These are phyloP conservation scores for Straminergon stramineum DNA, from an alignment of 225 moss, liverwort and hornwort species.

Conservation along the genomic window DNA sequence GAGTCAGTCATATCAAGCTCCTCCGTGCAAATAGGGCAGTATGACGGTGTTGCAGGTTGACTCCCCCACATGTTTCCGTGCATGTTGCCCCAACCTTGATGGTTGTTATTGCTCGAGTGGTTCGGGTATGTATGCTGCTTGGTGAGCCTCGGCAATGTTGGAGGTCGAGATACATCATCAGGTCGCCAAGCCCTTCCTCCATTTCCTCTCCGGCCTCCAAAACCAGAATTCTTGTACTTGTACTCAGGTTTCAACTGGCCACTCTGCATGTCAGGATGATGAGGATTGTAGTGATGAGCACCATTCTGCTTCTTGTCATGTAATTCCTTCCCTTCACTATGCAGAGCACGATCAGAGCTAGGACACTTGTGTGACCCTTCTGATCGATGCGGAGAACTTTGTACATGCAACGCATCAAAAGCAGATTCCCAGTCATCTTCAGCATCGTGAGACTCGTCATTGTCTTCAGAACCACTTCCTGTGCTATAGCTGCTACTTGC, in stretches of 20 bases:
- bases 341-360: constrained; percentile 13
- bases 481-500: constrained; percentile 50
- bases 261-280: constrained; percentile 3
- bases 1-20: constrained; percentile 84
- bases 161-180: constrained; percentile 78
- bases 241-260: constrained; percentile 64
- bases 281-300: not conserved
- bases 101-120: constrained; percentile 30
- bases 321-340: constrained; percentile 30
- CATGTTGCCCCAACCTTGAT: constrained; percentile 52
- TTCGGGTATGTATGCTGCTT: constrained; percentile 67
- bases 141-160: constrained; percentile 62
- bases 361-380: constrained; percentile 32
- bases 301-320: constrained; percentile 45
- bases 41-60: constrained; percentile 64
- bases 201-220: constrained; percentile 56
- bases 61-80: constrained; percentile 71
- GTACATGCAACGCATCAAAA: constrained; percentile 74
- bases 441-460: constrained; percentile 50
- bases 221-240: constrained; percentile 55
- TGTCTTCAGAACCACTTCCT: constrained; percentile 61
- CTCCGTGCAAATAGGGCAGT: constrained; percentile 88
- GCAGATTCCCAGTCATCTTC: constrained; percentile 92
- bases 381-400: constrained; percentile 37
- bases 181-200: constrained; percentile 82